Evolutionary conservation across 176 grass and related monocot species (phyloP), one percentile per base, ranked within the genome.

Genomic region (Ananas comosus): DNA sequence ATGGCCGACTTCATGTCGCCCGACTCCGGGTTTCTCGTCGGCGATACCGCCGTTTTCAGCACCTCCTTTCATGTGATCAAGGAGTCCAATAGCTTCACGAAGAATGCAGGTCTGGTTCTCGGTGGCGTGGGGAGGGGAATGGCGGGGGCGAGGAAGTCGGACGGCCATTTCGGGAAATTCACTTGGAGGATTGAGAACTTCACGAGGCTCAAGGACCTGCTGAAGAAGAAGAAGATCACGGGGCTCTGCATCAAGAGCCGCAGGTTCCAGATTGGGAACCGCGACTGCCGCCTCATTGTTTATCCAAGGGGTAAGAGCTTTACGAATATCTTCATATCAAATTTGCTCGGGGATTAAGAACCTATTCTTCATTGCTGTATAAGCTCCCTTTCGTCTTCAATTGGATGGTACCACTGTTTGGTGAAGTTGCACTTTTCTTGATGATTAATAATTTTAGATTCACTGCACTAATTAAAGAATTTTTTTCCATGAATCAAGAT

Each of bases 281-380:
- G 94, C 50, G 94, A 99, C 66, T 99, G 94, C 68, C 81, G 94
- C 65, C 94, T 99, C 67, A 99, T 99, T 83, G 82, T 99, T 67
- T 99, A 99, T 88, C 94, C 94, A 76, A 86, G 94, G 50, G 94
- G 94, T 97, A 87, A 87, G 78, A 12, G 49, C 57, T 64, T 75
- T 63, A 49, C 19, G 11, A 13, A 48, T 50, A 72, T 57, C 13
- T 9, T 51, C 29, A 56, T 42, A 33, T 64, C 6, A 11, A 80
- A 24, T 65, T 58, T 19, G 18, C 14, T 58, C 7, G 12, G 25
- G 25, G 7, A 42, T 42, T 42, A 42, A 42, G 33, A 42, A 42
- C 4, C 33, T 42, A 42, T 42, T 42, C 4, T 42, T 42, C 33
- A 27, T 27, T 27, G 25, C 25, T 2, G 25, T 2, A 27, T 27